These are phyloP conservation scores for Monosporascus sp. DNA, from an alignment of 2,329 filamentous ascomycete genomes.

Conservation along the genomic window DNA sequence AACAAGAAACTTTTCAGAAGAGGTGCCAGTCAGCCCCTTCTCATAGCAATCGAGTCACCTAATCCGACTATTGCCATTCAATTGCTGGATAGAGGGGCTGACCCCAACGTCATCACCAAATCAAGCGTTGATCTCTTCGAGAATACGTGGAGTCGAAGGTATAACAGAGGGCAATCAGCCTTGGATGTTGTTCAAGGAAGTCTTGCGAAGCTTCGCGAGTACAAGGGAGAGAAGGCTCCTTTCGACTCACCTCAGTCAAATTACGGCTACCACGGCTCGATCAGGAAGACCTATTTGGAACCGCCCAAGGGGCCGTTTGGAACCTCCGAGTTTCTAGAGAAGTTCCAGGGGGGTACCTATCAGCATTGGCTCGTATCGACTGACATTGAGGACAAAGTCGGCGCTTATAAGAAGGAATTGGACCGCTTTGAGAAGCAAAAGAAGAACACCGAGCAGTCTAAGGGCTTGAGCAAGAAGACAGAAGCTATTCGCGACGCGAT, in stretches of 20 bases:
- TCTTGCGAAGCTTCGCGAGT: constrained; percentile 44
- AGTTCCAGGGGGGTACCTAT: constrained; percentile 53
- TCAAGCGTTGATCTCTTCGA: constrained; percentile 31
- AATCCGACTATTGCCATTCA: constrained; percentile 44
- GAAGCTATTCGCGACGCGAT: constrained; percentile 48
- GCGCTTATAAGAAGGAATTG: constrained; percentile 28
- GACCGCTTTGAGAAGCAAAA: constrained; percentile 31
- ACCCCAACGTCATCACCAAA: constrained; percentile 56
- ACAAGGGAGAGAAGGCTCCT: constrained; percentile 29
- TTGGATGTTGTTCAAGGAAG: constrained; percentile 57
- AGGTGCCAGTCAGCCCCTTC: constrained; percentile 57
- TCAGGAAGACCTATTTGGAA: constrained; percentile 23
- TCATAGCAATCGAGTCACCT: constrained; percentile 53
- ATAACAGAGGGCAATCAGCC: constrained; percentile 41
- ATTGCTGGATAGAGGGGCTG: constrained; percentile 59
- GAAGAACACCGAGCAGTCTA: constrained; percentile 21
- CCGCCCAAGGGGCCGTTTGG: constrained; percentile 25
- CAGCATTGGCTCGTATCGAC: constrained; percentile 47
- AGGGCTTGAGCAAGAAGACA: constrained; percentile 46
- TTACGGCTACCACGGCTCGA: constrained; percentile 4
- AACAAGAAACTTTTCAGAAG: constrained; percentile 45
- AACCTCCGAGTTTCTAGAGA: constrained; percentile 49
- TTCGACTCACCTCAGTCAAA: constrained; percentile 12
- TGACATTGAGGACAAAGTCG: constrained; percentile 31
- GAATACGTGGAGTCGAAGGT: constrained; percentile 25